Evolutionary conservation across 345 rosid genomes (phyloP).

Genomic region (Carallia pectinifolia): DNA sequence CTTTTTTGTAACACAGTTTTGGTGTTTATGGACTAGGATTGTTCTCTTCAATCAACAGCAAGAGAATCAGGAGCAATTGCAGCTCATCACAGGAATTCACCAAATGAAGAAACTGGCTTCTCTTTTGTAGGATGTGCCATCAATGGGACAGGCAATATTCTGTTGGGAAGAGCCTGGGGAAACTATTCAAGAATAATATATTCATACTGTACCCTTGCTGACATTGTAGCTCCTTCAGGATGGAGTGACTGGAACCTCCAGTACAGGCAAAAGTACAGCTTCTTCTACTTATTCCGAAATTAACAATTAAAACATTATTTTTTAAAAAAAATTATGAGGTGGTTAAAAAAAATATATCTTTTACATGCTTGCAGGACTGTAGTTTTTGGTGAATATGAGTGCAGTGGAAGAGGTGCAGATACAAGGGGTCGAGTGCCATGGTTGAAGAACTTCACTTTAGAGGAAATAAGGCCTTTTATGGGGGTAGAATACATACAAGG

Average conservation of each 20-base stretch:
- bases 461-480: conserved; percentile 57
- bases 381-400: conserved; percentile 70
- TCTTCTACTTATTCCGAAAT: background rate
- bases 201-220: conserved; percentile 61
- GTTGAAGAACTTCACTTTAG: conserved; percentile 49
- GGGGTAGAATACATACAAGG: conserved; percentile 64
- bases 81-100: conserved; percentile 74
- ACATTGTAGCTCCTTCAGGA: conserved; percentile 61
- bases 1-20: background rate
- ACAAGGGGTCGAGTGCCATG: conserved; percentile 59
- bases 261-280: conserved; percentile 52
- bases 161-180: conserved; percentile 95
- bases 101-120: conserved; percentile 68
- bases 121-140: conserved; percentile 72
- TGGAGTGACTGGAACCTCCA: conserved; percentile 85
- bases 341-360: background rate
- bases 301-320: too few relatives aligned
- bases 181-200: conserved; percentile 67
- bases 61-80: conserved; percentile 65
- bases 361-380: conserved; percentile 50
- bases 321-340: background rate
- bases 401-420: conserved; percentile 82
- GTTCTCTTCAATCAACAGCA: conserved; percentile 69
- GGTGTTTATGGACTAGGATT: conserved; percentile 43
- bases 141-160: conserved; percentile 70